Evolutionary conservation across 1,284 basidiomycete genomes (phyloP).

Genomic region (Volvariella volvacea): DNA sequence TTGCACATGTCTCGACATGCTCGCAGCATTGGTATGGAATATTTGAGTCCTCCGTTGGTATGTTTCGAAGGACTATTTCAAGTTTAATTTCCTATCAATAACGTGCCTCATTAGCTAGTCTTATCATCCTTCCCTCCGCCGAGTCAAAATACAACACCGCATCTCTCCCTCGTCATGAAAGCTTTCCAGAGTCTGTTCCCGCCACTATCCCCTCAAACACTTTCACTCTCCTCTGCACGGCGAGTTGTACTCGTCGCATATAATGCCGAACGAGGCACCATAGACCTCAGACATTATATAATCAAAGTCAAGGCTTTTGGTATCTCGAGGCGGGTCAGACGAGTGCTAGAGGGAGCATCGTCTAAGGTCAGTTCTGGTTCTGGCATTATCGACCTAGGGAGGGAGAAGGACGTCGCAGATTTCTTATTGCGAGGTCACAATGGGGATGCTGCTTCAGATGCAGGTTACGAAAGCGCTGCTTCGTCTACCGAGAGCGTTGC

Average conservation of each 20-base stretch:
- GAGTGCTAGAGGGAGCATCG: constrained; percentile 71
- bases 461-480: constrained; percentile 77
- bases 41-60: constrained; percentile 81
- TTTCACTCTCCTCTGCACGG: constrained; percentile 79
- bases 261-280: constrained; percentile 78
- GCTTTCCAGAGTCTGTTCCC: constrained; percentile 88
- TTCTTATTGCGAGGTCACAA: constrained; percentile 81
- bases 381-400: constrained; percentile 73
- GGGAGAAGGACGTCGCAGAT: constrained; percentile 92
- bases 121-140: constrained; percentile 72
- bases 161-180: constrained; percentile 73
- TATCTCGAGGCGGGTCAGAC: constrained; percentile 87
- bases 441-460: constrained; percentile 25
- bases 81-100: constrained; percentile 9
- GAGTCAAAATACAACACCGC: constrained; percentile 62
- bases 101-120: constrained; percentile 45
- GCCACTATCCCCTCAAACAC: constrained; percentile 72
- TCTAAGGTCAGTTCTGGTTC: constrained; percentile 29
- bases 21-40: constrained; percentile 78
- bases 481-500: constrained; percentile 71
- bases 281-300: constrained; percentile 93
- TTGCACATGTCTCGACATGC: constrained; percentile 61
- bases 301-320: constrained; percentile 96
- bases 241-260: constrained; percentile 93
- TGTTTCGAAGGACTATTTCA: constrained; percentile 18